Evolutionary conservation across 768 basidiomycete species (phyloP), one percentile per base, ranked within the genome.

Genomic region (Tubosaeta sp.): DNA sequence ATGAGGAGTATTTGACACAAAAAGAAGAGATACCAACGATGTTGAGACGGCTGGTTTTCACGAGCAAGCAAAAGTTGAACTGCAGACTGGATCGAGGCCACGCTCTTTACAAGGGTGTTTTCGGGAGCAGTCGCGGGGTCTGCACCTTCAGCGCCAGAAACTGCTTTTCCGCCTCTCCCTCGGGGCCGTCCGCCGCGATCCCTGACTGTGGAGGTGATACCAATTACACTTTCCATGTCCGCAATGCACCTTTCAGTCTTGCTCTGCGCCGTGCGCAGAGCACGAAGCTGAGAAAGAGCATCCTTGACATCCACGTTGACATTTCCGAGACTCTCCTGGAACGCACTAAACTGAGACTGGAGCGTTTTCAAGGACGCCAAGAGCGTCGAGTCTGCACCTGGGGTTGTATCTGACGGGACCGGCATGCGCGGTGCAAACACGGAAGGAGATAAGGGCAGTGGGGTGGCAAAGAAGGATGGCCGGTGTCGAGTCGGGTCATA

Each of bases 1-100:
- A 18, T 27, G 25, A 42, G 41, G 3, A 7, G 22, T 39, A 2
- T 39, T 22, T 24, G 24, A 25, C 9, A 4, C 40, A 18, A 46
- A 25, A 18, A 9, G 24, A 27, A 11, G 22, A 29, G 34, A 30
- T 8, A 59, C 62, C 27, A 38, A 63, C 61, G 31, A 12, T 38
- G 34, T 9, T 21, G 44, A 22, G 48, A 49, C 14, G 16, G 13
- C 10, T 22, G 44, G 29, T 12, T 3, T 24, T 25, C 45, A n/a
- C 51, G 61, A 19, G 46, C 38, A 22, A 67, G 56, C 3, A 67
- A 19, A n/a, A 48, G 36, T 5, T 58, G 54, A 18, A 67, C 41
- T 13, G 60, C 51, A 40, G 54, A 47, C 40, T 62, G 62, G 27
- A 66, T 62, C 29, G 54, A 40, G 44, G 53, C 52, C 27, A 63